Conservation (phyloP, 129 eudicot genomes). For the Artemisia annua region DNA sequence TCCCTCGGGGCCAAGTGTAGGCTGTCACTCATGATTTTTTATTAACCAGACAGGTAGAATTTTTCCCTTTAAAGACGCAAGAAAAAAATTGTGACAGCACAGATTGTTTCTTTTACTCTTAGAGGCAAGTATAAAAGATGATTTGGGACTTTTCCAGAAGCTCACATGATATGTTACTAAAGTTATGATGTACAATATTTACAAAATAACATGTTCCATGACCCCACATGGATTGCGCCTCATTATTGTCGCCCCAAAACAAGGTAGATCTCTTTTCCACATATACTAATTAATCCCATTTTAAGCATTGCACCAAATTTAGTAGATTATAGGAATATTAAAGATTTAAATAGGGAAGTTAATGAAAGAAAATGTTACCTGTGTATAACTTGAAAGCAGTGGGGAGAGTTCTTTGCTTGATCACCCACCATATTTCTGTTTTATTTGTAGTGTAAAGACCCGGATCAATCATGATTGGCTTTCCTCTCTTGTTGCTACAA, state of each 20-base stretch:
- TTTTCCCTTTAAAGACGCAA: background rate
- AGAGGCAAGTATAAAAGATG: background rate
- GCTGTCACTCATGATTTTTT: no score
- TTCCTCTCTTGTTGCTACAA: constrained; percentile 90
- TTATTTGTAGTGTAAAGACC: constrained; percentile 74
- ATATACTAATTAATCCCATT: background rate
- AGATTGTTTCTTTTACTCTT: background rate
- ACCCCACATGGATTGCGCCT: constrained; percentile 25
- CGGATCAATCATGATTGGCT: constrained; percentile 92
- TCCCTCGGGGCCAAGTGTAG: no score
- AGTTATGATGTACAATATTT: constrained; percentile 2
- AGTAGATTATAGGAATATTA: background rate
- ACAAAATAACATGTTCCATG: constrained; percentile 11
- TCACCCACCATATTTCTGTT: constrained; percentile 95
- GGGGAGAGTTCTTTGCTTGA: constrained; percentile 90
- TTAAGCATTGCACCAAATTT: constrained; percentile 8
- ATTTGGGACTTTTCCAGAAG: constrained; percentile 24
- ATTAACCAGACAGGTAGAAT: background rate
- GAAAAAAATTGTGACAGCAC: background rate
- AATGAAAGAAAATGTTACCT: constrained; percentile 40
- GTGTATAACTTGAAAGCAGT: constrained; percentile 95
- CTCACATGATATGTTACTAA: constrained; percentile 30
- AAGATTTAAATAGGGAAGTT: background rate
- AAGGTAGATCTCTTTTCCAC: constrained; percentile 5
- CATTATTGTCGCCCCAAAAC: constrained; percentile 17